Evolutionary conservation across 768 basidiomycete genomes (phyloP).

Genomic region (Mycena pura): DNA sequence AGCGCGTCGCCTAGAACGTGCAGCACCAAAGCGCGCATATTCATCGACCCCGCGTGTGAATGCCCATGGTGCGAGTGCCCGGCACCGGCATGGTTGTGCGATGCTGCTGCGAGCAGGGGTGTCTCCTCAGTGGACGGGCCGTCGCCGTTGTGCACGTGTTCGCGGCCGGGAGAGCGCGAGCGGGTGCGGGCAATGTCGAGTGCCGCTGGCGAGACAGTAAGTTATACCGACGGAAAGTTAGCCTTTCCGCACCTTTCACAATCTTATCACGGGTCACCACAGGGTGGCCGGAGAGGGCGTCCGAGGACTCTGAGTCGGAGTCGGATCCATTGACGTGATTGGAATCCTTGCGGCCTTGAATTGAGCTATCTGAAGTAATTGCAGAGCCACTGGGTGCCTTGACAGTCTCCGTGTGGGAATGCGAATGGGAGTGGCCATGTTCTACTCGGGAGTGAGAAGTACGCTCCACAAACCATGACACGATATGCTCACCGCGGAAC

Average conservation of each 20-base stretch:
- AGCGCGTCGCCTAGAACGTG: slow-evolving; percentile 97
- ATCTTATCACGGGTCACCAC: slow-evolving; percentile 23
- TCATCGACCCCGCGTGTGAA: slow-evolving; percentile 82
- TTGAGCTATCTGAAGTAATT: slow-evolving; percentile 28
- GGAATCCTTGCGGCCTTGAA: slow-evolving; percentile 37
- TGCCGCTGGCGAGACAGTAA: slow-evolving; percentile 75
- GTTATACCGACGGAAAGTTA: slow-evolving; percentile 78
- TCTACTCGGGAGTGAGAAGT: neutral
- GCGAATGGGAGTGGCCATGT: slow-evolving; percentile 54
- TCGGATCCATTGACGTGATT: slow-evolving; percentile 1
- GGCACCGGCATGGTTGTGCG: slow-evolving; percentile 25
- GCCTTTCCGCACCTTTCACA: slow-evolving; percentile 34
- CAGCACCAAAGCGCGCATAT: slow-evolving; percentile 94
- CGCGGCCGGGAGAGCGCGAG: slow-evolving; percentile 47
- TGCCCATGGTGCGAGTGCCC: slow-evolving; percentile 35
- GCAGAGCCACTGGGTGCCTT: slow-evolving; percentile 47
- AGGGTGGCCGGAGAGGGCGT: slow-evolving; percentile 16
- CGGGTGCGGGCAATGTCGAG: slow-evolving; percentile 74
- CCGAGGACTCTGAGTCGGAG: slow-evolving; percentile 3
- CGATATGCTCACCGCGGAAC: slow-evolving; percentile 94
- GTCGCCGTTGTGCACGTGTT: slow-evolving; percentile 34
- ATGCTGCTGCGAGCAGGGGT: slow-evolving; percentile 44
- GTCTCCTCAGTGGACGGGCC: slow-evolving; percentile 47
- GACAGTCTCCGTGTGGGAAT: slow-evolving; percentile 44
- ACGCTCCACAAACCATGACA: neutral